Conservation (phyloP, 2,329 filamentous ascomycete species). For the Phaeosphaeria sp. region DNA sequence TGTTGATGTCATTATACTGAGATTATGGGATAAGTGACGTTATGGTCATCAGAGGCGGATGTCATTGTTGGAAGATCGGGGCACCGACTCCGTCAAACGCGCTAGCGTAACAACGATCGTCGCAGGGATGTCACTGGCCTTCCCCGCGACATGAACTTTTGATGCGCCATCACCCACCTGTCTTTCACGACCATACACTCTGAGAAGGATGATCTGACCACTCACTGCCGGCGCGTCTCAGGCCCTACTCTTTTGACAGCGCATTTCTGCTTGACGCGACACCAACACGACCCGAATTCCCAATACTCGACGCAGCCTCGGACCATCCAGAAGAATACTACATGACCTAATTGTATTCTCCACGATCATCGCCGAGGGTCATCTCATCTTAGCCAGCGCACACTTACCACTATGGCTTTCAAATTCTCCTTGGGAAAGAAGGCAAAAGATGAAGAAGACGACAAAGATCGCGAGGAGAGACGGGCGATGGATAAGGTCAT, state of each 20-base stretch:
- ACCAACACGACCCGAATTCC: background rate
- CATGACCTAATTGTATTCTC: too few relatives aligned
- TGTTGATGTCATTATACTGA: conserved; percentile 36
- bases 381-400: background rate
- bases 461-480: conserved; percentile 40
- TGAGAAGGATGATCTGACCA: background rate
- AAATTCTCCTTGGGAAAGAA: conserved; percentile 38
- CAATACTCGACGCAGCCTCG: background rate
- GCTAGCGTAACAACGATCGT: conserved; percentile 17
- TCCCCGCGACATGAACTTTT: conserved; percentile 16
- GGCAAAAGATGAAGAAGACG: conserved; percentile 39
- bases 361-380: background rate
- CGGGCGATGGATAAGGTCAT: conserved; percentile 38
- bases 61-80: background rate
- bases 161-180: background rate
- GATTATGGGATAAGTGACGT: background rate
- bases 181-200: background rate
- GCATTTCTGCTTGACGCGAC: background rate
- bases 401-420: conserved; percentile 31
- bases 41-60: background rate
- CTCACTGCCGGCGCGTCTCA: background rate
- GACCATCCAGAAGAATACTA: too few relatives aligned
- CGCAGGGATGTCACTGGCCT: conserved; percentile 11
- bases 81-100: conserved; percentile 5
- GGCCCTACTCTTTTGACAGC: background rate